Evolutionary conservation across 2,329 filamentous ascomycete species (phyloP).

Genomic region (Epicoccum sorghinum): DNA sequence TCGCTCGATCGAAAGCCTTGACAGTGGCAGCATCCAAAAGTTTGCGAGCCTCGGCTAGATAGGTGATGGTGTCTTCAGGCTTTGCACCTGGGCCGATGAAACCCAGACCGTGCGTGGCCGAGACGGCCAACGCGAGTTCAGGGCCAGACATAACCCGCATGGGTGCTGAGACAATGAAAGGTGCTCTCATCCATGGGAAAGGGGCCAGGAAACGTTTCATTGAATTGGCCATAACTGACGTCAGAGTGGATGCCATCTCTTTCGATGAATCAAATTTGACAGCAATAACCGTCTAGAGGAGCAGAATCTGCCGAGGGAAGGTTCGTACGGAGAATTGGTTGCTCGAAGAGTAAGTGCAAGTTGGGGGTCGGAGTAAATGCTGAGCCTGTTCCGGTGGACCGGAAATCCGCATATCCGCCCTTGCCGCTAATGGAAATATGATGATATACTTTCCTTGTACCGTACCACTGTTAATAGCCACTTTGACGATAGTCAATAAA

Average conservation of each 20-base stretch:
- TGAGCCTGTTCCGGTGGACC: too few species aligned
- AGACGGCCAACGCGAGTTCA: conserved; percentile 65
- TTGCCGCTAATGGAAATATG: too few species aligned
- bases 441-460: too few species aligned
- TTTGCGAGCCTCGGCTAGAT: conserved; percentile 1
- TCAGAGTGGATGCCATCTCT: not conserved
- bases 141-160: conserved; percentile 67
- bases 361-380: too few species aligned
- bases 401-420: too few species aligned
- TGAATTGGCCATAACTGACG: not conserved
- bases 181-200: conserved; percentile 59
- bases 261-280: too few species aligned
- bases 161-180: conserved; percentile 66
- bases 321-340: too few species aligned
- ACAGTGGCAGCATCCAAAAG: not conserved
- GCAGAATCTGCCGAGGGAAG: too few species aligned
- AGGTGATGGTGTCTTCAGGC: conserved; percentile 35
- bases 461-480: too few species aligned
- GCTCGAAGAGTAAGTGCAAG: too few species aligned
- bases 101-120: conserved; percentile 52
- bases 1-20: not conserved
- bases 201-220: not conserved
- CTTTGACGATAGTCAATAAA: too few species aligned
- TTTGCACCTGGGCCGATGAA: conserved; percentile 51
- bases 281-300: too few species aligned